Conservation (phyloP, 495 filamentous ascomycete genomes). For the Aspergillus hancockii region DNA sequence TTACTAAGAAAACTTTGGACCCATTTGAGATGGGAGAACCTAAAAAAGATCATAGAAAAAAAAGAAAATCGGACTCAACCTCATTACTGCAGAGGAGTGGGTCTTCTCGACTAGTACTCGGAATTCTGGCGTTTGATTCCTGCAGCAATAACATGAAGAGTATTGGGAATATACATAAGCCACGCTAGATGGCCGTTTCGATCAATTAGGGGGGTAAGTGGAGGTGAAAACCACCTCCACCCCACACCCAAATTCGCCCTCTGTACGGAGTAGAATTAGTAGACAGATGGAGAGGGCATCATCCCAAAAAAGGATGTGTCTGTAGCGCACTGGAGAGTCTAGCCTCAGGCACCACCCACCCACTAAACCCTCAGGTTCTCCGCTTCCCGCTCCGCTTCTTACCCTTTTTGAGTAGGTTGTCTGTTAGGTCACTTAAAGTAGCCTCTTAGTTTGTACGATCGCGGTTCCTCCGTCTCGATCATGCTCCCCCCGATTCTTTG, state of each 20-base stretch:
- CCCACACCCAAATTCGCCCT: too few species aligned
- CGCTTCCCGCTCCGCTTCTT: constrained; percentile 14
- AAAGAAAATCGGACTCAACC: neutral
- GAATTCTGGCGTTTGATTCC: too few species aligned
- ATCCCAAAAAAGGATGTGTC: neutral
- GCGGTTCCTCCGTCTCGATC: constrained; percentile 6
- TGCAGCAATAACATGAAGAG: too few species aligned
- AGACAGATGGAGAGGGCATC: neutral
- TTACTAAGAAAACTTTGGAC: neutral
- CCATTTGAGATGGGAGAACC: neutral
- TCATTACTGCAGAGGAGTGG: too few species aligned
- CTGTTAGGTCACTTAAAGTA: neutral
- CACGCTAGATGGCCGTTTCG: too few species aligned
- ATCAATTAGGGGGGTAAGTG: too few species aligned
- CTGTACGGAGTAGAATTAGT: too few species aligned
- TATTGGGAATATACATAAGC: too few species aligned
- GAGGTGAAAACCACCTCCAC: too few species aligned
- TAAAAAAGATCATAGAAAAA: constrained; percentile 2
- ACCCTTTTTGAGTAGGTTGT: neutral
- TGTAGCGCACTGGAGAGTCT: neutral
- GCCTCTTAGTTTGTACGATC: neutral
- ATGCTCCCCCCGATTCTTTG: constrained; percentile 8
- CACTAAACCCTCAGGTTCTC: constrained; percentile 11
- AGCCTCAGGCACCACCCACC: constrained; percentile 12
- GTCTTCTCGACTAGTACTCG: too few species aligned